Evolutionary conservation across 169 alveolate species (phyloP), one percentile per base, ranked within the genome.

Genomic region (Neospora caninum): DNA sequence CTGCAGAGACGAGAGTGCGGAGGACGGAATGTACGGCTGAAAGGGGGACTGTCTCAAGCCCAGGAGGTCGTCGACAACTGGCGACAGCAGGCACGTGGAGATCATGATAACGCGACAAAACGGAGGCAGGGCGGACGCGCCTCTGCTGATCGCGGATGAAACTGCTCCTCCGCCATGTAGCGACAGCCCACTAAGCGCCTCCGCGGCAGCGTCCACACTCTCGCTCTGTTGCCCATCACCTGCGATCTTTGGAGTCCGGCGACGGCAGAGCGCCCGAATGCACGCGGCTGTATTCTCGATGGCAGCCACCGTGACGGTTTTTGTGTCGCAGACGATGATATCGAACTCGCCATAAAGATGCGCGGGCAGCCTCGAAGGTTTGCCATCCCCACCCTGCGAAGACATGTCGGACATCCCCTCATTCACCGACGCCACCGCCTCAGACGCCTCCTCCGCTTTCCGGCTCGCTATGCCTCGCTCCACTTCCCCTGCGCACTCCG

Each of bases 1-100:
- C 89, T 82, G 89, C 0, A 82, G 64, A 7, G 89, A 82, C n/a
- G 89, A 82, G 89, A 82, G 89, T 10, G 89, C 89, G 25, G 89
- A 82, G n/a, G 89, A 82, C 27, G 89, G 89, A 7, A 82, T 27
- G 64, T 82, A 82, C 41, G 89, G 89, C 67, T 82, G 89, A 36
- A 82, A 82, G 0, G 69, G 67, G 34, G 54, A 41, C 89, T 82
- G 89, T 7, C 25, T 1, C 89, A 82, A 41, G 16, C 89, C 89
- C 67, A 82, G 64, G 22, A 82, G 67, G 64, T 82, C 89, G n/a
- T 82, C 89, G 13, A 82, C 89, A 64, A 82, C 69, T 29, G 89
- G 69, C 34, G 89, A 36, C 53, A 82, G 89, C 10, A 82, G 89
- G 36, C 89, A 82, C 34, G 89, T 82, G 41, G 89, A 82, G 29